Conservation (phyloP, 148 eudicot genomes). For the Arbutus unedo region DNA sequence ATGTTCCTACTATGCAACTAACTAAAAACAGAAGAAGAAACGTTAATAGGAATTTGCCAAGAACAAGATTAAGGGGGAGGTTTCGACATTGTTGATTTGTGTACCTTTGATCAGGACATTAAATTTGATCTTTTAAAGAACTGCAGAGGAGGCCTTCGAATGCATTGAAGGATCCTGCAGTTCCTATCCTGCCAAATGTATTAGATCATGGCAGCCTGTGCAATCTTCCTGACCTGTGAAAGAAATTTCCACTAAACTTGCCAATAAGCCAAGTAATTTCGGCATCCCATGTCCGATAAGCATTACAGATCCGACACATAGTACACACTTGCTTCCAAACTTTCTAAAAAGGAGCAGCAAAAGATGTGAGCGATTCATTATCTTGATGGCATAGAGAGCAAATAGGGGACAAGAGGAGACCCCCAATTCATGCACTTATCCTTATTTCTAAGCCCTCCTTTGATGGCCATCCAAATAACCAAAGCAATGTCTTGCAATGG, state of each 20-base stretch:
- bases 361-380: not conserved
- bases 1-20: no score
- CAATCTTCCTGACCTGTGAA: not conserved
- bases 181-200: not conserved
- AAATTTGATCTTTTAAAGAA: not conserved
- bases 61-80: not conserved
- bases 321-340: not conserved
- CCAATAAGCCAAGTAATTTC: not conserved
- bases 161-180: not conserved
- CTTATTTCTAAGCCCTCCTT: not conserved
- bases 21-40: not conserved
- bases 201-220: not conserved
- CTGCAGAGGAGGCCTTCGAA: not conserved
- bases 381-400: not conserved
- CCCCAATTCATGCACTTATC: not conserved
- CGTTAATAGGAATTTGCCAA: not conserved
- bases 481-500: not conserved
- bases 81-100: not conserved
- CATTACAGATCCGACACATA: not conserved
- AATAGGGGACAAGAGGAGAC: not conserved
- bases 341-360: not conserved
- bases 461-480: not conserved
- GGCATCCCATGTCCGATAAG: not conserved
- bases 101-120: not conserved
- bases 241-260: not conserved